Conservation (phyloP, 2,329 filamentous ascomycete genomes). For the Helminthosporium solani region DNA sequence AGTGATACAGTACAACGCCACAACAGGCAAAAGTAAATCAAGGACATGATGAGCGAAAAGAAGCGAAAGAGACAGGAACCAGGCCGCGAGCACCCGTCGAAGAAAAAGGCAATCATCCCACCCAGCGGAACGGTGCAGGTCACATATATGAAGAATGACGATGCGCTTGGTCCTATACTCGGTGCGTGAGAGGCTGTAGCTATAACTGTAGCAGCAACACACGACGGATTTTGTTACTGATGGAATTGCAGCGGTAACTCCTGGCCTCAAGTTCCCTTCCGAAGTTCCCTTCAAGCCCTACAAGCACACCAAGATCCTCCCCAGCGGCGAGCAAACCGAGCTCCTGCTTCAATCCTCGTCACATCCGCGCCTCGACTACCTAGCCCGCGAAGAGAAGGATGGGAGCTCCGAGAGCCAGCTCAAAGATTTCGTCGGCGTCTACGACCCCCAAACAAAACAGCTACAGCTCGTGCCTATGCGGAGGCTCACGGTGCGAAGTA, state of each 20-base stretch:
- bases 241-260: slow-evolving; percentile 39
- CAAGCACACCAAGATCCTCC: slow-evolving; percentile 36
- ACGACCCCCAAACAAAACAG: slow-evolving; percentile 55
- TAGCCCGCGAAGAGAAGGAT: slow-evolving; percentile 53
- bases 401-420: slow-evolving; percentile 51
- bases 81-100: slow-evolving; percentile 34
- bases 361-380: slow-evolving; percentile 62
- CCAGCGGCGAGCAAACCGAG: slow-evolving; percentile 39
- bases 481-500: slow-evolving; percentile 57
- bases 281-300: slow-evolving; percentile 53
- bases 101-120: slow-evolving; percentile 48
- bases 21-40: no score
- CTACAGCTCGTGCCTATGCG: slow-evolving; percentile 56
- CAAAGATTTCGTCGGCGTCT: slow-evolving; percentile 63
- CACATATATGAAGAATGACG: slow-evolving; percentile 50
- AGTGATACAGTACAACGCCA: no score
- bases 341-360: slow-evolving; percentile 62
- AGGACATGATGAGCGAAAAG: slow-evolving; percentile 41
- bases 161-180: slow-evolving; percentile 52
- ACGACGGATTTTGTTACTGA: no score
- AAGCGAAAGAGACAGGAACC: slow-evolving; percentile 43
- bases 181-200: slow-evolving; percentile 38
- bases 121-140: slow-evolving; percentile 45
- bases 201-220: neutral
- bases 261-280: slow-evolving; percentile 45